Evolutionary conservation across 225 moss, liverwort and hornwort species (phyloP).

Genomic region (Anthoceros angustus): DNA sequence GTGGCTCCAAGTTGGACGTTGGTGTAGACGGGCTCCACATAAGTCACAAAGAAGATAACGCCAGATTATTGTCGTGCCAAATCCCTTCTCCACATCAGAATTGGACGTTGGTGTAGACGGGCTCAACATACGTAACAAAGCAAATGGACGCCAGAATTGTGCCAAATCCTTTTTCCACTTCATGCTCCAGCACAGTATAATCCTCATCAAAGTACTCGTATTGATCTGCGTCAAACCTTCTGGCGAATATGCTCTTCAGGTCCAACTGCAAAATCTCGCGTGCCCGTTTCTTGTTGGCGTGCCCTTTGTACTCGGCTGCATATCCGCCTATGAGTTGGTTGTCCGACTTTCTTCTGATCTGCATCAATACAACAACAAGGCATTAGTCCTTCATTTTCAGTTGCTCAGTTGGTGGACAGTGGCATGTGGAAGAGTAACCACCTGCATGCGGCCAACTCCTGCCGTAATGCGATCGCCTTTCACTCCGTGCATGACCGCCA

Average conservation of each 20-base stretch:
- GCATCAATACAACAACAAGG: background rate
- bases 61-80: constrained; percentile 30
- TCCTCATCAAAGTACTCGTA: constrained; percentile 59
- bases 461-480: constrained; percentile 57
- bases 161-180: constrained; percentile 32
- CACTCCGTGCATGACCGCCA: constrained; percentile 54
- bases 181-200: constrained; percentile 25
- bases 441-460: constrained; percentile 50
- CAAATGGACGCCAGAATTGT: constrained; percentile 44
- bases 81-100: constrained; percentile 15
- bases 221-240: constrained; percentile 32
- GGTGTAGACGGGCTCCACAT: constrained; percentile 37
- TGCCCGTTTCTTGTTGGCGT: constrained; percentile 23
- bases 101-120: constrained; percentile 17
- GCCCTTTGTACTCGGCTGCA: constrained; percentile 61
- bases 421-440: constrained; percentile 6
- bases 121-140: constrained; percentile 53
- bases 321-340: constrained; percentile 48
- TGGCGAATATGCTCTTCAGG: constrained; percentile 25
- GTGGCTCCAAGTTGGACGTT: no score
- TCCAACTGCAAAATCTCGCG: constrained; percentile 26
- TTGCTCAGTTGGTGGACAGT: background rate
- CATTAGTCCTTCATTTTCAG: background rate
- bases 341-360: constrained; percentile 55
- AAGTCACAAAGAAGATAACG: constrained; percentile 49